Evolutionary conservation across 2,329 filamentous ascomycete species (phyloP).

Genomic region (Talaromyces sp.): DNA sequence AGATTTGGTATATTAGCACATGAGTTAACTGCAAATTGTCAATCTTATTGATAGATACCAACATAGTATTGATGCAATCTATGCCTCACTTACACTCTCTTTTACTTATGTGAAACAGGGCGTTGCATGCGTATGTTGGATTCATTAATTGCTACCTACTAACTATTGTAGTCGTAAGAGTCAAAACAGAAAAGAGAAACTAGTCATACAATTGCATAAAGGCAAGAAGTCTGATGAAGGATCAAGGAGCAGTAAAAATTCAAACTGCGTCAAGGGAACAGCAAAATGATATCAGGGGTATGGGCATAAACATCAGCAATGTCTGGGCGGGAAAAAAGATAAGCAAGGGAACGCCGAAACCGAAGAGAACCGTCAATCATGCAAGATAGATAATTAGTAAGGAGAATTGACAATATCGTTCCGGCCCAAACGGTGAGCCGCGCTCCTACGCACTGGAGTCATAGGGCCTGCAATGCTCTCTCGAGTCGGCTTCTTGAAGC

Average conservation of each 20-base stretch:
- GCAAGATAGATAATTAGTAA: conserved; percentile 6
- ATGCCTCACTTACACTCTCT: not conserved
- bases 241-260: not conserved
- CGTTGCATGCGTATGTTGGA: not conserved
- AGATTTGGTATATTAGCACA: conserved; percentile 84
- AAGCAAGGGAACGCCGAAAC: not conserved
- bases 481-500: conserved; percentile 80
- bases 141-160: conserved; percentile 11
- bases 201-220: conserved; percentile 5
- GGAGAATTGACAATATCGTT: conserved; percentile 80
- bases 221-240: not conserved
- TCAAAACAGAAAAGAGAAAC: not conserved
- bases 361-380: not conserved
- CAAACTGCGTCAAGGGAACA: not conserved
- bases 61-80: not conserved
- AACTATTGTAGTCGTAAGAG: not conserved
- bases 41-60: not conserved
- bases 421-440: conserved; percentile 56
- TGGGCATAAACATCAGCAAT: not conserved
- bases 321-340: not conserved
- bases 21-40: conserved; percentile 19
- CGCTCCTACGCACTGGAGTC: conserved; percentile 44
- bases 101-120: not conserved
- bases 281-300: not conserved
- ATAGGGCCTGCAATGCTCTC: conserved; percentile 77